Conservation (phyloP, 2,329 filamentous ascomycete species). For the Purpureocillium lavendulum region DNA sequence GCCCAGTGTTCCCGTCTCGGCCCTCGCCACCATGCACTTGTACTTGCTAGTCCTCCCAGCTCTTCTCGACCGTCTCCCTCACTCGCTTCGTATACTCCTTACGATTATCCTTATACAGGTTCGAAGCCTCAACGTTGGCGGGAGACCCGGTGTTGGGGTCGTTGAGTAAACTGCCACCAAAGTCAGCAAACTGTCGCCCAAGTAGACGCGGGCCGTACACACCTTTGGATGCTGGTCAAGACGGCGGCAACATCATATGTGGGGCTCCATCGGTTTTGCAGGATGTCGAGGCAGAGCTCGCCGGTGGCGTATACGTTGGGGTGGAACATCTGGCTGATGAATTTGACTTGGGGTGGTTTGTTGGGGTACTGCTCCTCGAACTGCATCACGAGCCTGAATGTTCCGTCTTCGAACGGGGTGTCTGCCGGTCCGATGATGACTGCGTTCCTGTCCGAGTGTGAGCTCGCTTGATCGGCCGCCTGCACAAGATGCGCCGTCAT, state of each 20-base stretch:
- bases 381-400: conserved; percentile 95
- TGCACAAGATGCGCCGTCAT: too few relatives aligned
- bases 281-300: conserved; percentile 90
- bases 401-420: conserved; percentile 96
- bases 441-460: conserved; percentile 64
- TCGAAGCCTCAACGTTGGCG: conserved; percentile 95
- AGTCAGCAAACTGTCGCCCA: conserved; percentile 15
- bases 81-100: conserved; percentile 95
- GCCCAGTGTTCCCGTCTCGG: too few relatives aligned
- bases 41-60: conserved; percentile 77
- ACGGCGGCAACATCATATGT: conserved; percentile 98
- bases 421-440: conserved; percentile 97
- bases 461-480: conserved; percentile 6
- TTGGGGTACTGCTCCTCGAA: conserved; percentile 99
- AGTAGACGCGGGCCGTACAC: conserved; percentile 4
- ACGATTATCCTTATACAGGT: conserved; percentile 95
- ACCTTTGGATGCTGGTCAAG: conserved; percentile 97
- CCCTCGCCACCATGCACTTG: neutral
- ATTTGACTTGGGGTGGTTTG: conserved; percentile 95
- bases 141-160: conserved; percentile 98
- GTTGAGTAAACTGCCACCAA: conserved; percentile 66
- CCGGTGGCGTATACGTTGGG: conserved; percentile 97
- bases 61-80: conserved; percentile 96
- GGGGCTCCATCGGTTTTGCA: conserved; percentile 97
- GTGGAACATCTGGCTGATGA: conserved; percentile 98